Conservation (phyloP, 2,329 filamentous ascomycete species). For the Gremmenia infestans region DNA sequence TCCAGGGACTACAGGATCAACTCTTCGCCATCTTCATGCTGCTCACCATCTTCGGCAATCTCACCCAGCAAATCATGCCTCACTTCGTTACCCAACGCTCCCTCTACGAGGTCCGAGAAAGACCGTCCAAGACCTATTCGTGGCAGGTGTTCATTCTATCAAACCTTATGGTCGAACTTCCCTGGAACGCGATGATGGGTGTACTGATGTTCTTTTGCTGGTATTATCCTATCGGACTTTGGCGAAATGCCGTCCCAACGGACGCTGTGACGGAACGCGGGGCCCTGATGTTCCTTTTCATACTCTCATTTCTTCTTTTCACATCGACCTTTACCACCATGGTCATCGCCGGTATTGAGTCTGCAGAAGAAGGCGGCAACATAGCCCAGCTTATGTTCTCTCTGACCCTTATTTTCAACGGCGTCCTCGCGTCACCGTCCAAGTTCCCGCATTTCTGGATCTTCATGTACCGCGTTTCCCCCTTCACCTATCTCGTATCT, state of each 20-base stretch:
- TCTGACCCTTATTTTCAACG: conserved; percentile 67
- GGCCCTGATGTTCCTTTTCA: conserved; percentile 72
- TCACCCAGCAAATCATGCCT: conserved; percentile 75
- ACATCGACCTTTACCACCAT: conserved; percentile 76
- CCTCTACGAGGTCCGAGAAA: conserved; percentile 66
- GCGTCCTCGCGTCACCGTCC: conserved; percentile 60
- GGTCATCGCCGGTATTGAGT: conserved; percentile 69
- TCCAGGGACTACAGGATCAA: conserved; percentile 62
- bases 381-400: conserved; percentile 72
- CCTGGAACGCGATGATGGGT: conserved; percentile 71
- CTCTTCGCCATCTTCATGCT: conserved; percentile 76
- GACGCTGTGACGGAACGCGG: conserved; percentile 63
- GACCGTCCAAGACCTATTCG: conserved; percentile 74
- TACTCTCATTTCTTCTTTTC: conserved; percentile 73
- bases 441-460: conserved; percentile 71
- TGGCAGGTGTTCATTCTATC: conserved; percentile 63
- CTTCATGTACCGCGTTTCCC: conserved; percentile 78
- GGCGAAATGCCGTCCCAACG: conserved; percentile 60
- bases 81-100: conserved; percentile 48
- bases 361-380: conserved; percentile 70
- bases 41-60: conserved; percentile 65
- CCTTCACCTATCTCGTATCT: conserved; percentile 73
- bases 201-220: conserved; percentile 74
- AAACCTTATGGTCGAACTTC: conserved; percentile 76
- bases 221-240: conserved; percentile 82